These are phyloP conservation scores for Ganoderma sinense DNA, from an alignment of 1,284 basidiomycete species.

Conservation along the genomic window DNA sequence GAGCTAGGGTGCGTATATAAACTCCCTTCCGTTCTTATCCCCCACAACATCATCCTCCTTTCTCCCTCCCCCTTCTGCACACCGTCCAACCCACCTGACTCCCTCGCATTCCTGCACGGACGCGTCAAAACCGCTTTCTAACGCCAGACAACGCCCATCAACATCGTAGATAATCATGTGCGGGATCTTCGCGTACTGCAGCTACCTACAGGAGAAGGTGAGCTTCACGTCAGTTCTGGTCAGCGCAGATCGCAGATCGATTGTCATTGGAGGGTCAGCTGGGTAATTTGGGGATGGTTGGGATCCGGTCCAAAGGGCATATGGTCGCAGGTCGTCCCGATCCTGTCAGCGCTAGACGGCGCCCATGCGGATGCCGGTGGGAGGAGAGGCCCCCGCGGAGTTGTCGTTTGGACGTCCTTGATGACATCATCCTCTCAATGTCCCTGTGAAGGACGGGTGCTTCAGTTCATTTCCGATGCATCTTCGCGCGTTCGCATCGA, in stretches of 20 bases:
- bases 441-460: neutral
- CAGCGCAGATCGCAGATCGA: neutral
- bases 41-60: constrained; percentile 14
- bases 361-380: neutral
- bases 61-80: neutral
- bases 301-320: neutral
- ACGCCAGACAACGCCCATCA: constrained; percentile 14
- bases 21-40: constrained; percentile 15
- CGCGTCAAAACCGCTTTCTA: constrained; percentile 13
- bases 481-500: neutral
- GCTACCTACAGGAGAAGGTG: constrained; percentile 92
- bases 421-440: neutral
- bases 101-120: constrained; percentile 3
- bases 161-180: constrained; percentile 62
- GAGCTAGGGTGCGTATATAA: constrained; percentile 24
- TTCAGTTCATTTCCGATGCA: neutral
- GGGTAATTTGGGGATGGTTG: neutral
- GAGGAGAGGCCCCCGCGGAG: neutral
- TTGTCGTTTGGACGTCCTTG: neutral
- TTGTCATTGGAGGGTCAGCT: neutral
- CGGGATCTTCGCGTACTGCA: constrained; percentile 97
- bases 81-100: neutral
- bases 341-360: neutral
- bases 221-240: constrained; percentile 31
- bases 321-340: neutral